These are phyloP conservation scores for Cyclotella baltica DNA, from an alignment of 108 stramenopile species.

Conservation along the genomic window DNA sequence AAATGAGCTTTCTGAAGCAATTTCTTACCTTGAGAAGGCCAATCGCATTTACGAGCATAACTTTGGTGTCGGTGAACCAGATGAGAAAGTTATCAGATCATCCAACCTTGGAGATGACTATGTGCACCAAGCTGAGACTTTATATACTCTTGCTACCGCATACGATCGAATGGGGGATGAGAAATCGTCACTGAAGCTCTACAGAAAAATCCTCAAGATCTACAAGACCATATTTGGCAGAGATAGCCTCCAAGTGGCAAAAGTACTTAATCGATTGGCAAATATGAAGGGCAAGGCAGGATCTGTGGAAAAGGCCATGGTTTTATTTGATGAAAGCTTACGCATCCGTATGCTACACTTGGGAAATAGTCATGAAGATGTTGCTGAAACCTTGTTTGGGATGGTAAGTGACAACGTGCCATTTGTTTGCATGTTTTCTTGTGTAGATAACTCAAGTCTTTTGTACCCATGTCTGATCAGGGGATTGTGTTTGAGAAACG, in stretches of 20 bases:
- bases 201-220: conserved; percentile 40
- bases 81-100: conserved; percentile 47
- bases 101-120: conserved; percentile 32
- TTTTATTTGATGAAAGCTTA: conserved; percentile 55
- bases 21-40: conserved; percentile 33
- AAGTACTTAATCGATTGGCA: conserved; percentile 49
- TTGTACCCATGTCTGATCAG: no score
- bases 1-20: conserved; percentile 42
- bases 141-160: conserved; percentile 41
- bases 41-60: conserved; percentile 34
- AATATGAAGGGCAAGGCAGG: conserved; percentile 53
- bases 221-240: conserved; percentile 48
- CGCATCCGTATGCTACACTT: conserved; percentile 54
- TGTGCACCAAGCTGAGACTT: conserved; percentile 43
- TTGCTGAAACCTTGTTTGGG: conserved; percentile 55
- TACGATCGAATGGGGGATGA: conserved; percentile 46
- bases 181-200: conserved; percentile 39
- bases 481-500: conserved; percentile 55
- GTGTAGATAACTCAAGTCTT: no score
- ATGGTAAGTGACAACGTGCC: conserved; percentile 17
- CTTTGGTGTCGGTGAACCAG: conserved; percentile 33
- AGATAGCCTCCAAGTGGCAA: conserved; percentile 48
- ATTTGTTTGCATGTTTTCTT: background rate
- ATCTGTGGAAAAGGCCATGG: conserved; percentile 57
- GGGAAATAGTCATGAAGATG: conserved; percentile 52